phyloP scores from a whole-genome alignment of 2,329 filamentous ascomycete species.

The Clonostachys solani region DNA sequence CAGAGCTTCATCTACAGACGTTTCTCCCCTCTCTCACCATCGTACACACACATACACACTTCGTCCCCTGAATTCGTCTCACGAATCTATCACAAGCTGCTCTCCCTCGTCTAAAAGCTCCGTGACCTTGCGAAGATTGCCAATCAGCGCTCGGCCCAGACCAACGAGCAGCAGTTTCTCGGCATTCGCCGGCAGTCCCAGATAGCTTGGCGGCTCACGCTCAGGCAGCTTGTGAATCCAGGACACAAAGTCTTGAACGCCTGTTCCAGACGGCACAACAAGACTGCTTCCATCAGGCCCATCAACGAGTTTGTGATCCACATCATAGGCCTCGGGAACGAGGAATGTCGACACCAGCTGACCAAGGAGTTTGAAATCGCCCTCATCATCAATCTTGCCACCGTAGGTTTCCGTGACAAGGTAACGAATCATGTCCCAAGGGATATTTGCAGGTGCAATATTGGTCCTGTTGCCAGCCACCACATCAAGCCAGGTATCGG shows the following conservation, averaged over 20 bases:
- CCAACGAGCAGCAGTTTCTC: slow-evolving; percentile 93
- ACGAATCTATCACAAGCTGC: slow-evolving; percentile 71
- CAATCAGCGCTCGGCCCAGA: slow-evolving; percentile 79
- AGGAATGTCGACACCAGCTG: slow-evolving; percentile 74
- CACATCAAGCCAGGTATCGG: slow-evolving; percentile 88
- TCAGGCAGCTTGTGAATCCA: slow-evolving; percentile 94
- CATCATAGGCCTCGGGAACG: slow-evolving; percentile 85
- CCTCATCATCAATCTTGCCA: slow-evolving; percentile 92
- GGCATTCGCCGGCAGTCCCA: slow-evolving; percentile 90
- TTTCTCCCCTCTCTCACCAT: neutral
- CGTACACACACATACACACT: neutral
- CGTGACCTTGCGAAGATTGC: slow-evolving; percentile 78
- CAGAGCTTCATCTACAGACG: neutral
- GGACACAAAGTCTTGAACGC: slow-evolving; percentile 77
- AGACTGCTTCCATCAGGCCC: slow-evolving; percentile 55
- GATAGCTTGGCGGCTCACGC: slow-evolving; percentile 91
- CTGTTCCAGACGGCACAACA: slow-evolving; percentile 74
- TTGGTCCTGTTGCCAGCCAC: slow-evolving; percentile 85
- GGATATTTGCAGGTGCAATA: slow-evolving; percentile 87
- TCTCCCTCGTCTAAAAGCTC: slow-evolving; percentile 92
- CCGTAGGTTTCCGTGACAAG: slow-evolving; percentile 94
- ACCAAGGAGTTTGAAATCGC: slow-evolving; percentile 71
- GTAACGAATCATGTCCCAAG: slow-evolving; percentile 92
- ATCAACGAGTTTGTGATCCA: slow-evolving; percentile 84
- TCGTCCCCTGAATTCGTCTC: neutral